Evolutionary conservation across 2,329 filamentous ascomycete species (phyloP).

Genomic region (Metarhizium brunneum): DNA sequence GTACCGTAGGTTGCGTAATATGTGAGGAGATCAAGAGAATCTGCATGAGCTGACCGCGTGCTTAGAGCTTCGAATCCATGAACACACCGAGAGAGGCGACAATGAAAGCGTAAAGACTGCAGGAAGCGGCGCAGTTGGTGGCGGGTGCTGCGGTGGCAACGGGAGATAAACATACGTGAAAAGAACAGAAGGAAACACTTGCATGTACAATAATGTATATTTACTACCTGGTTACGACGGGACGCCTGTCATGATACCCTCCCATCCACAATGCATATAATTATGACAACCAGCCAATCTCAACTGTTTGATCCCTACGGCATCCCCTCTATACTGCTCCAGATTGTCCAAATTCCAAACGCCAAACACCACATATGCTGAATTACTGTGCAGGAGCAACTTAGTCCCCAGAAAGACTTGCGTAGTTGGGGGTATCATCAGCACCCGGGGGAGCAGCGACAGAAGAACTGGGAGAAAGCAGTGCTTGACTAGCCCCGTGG

Average conservation of each 20-base stretch:
- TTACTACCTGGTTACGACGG: slow-evolving; percentile 2
- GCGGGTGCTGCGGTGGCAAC: slow-evolving; percentile 19
- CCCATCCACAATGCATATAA: not conserved
- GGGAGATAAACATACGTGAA: not conserved
- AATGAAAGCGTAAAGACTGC: slow-evolving; percentile 79
- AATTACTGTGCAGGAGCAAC: slow-evolving; percentile 6
- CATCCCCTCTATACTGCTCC: slow-evolving; percentile 3
- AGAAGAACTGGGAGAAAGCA: slow-evolving; percentile 15
- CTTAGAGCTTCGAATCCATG: slow-evolving; percentile 76
- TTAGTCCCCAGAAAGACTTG: slow-evolving; percentile 75
- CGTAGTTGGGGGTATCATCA: slow-evolving; percentile 66
- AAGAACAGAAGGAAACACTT: slow-evolving; percentile 12
- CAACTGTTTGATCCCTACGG: not conserved
- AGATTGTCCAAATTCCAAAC: slow-evolving; percentile 10
- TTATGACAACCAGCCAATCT: not conserved
- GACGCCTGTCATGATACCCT: slow-evolving; percentile 13
- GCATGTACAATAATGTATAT: slow-evolving; percentile 9
- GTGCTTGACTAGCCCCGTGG: slow-evolving; percentile 17
- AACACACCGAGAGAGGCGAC: slow-evolving; percentile 83
- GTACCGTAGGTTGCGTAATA: slow-evolving; percentile 46
- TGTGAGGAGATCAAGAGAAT: not conserved
- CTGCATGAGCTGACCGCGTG: not conserved
- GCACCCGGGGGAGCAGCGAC: slow-evolving; percentile 73
- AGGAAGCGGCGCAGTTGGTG: slow-evolving; percentile 22
- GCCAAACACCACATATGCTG: slow-evolving; percentile 18